Conservation (phyloP, 306 rosid species). For the Pueraria montana region DNA sequence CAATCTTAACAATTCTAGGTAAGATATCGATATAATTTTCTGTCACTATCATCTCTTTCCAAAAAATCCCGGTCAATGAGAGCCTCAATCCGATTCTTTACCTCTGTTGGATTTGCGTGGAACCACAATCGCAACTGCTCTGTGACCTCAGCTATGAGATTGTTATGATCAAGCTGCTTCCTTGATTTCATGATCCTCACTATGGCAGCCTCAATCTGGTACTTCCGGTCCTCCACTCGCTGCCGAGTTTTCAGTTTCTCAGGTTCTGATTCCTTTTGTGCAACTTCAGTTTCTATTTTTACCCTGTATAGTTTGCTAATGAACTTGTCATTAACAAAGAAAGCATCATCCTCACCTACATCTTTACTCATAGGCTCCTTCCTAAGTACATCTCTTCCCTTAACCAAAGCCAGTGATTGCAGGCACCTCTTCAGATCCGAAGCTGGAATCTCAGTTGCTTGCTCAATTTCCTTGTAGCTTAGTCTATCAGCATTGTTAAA, state of each 20-base stretch:
- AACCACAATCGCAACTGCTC: constrained; percentile 58
- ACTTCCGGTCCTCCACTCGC: constrained; percentile 87
- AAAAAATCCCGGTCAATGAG: constrained; percentile 90
- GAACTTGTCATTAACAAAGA: constrained; percentile 79
- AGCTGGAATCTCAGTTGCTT: constrained; percentile 79
- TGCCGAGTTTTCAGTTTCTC: constrained; percentile 88
- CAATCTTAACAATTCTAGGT: constrained; percentile 55
- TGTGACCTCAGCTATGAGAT: constrained; percentile 83
- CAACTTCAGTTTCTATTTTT: constrained; percentile 86
- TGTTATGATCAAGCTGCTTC: constrained; percentile 81
- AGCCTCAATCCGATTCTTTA: constrained; percentile 87
- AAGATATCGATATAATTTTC: constrained; percentile 76
- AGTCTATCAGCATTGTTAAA: constrained; percentile 76
- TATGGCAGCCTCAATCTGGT: constrained; percentile 85
- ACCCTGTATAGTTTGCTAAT: constrained; percentile 79
- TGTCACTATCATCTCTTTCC: constrained; percentile 77
- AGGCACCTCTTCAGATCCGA: constrained; percentile 84
- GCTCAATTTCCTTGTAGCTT: constrained; percentile 81
- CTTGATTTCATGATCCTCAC: constrained; percentile 91
- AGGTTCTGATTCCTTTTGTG: constrained; percentile 85
- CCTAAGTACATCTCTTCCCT: constrained; percentile 84
- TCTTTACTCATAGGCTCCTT: constrained; percentile 92
- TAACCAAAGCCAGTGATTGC: constrained; percentile 88
- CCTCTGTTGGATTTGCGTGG: constrained; percentile 78
- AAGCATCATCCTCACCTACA: constrained; percentile 74